Evolutionary conservation across 2,329 filamentous ascomycete genomes (phyloP), one percentile per base, ranked within the genome.

Genomic region (Graphilbum fragrans): DNA sequence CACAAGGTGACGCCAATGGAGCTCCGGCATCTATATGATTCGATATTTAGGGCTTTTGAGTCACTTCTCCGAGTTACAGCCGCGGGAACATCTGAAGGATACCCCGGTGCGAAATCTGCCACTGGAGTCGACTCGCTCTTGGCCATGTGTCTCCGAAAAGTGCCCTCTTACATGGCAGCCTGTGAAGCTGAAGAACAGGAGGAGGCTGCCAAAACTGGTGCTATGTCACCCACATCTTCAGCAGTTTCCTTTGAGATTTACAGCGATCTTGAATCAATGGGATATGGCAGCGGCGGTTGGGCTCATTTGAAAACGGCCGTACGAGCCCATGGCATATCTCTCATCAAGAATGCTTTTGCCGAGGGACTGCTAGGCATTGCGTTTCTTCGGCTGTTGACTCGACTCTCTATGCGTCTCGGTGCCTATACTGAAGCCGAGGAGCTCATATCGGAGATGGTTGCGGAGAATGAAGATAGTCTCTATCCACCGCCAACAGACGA

Each of bases 61-160:
- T 54, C 62, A 5, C 52, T 72, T 20, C 53, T 72, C 4, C 58
- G 58, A 32, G 60, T 64, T 4, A 70, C 67, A 16, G 32, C 29
- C 10, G 29, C n/a, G n/a, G n/a, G n/a, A n/a, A n/a, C 32, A 34
- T 17, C 32, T 7, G 32, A 8, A 19, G n/a, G 10, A 14, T 7
- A 44, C 47, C 37, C 22, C 38, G n/a, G 43, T 46, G 46, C 45
- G 59, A 52, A 18, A 43, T 57, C 5, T 7, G 31, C n/a, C 37
- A 3, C n/a, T n/a, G 25, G 25, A 27, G 25, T 31, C 12, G 62
- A 57, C 21, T 69, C 68, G 5, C 56, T 74, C 10, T 45, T 73
- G 17, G 62, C 63, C 18, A 66, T 69, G 61, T 70, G 67, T 43
- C 57, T 74, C 6, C 58, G 63, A 40, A 63, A 60, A 45, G 56